Evolutionary conservation across 2,329 filamentous ascomycete species (phyloP).

Genomic region (Cladosporium sphaerospermum): DNA sequence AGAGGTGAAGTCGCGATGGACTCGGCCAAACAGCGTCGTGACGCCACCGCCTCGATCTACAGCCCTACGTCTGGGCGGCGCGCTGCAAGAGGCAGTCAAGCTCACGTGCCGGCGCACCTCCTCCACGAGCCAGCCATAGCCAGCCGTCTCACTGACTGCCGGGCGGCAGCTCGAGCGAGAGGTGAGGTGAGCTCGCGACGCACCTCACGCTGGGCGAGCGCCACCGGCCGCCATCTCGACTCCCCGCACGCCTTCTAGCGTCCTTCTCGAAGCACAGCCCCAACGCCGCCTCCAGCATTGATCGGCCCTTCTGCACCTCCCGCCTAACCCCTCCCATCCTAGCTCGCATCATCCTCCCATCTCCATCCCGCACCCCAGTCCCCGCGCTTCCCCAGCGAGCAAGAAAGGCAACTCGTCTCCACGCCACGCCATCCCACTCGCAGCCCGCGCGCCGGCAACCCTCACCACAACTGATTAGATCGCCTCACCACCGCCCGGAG

Average conservation of each 20-base stretch:
- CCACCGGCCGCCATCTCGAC: neutral
- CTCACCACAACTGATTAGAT: neutral
- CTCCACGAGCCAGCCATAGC: neutral
- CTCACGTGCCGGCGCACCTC: constrained; percentile 8
- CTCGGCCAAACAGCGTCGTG: neutral
- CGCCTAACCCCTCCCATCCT: neutral
- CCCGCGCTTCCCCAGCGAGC: constrained; percentile 1
- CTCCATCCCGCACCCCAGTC: constrained; percentile 1
- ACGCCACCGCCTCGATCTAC: constrained; percentile 2
- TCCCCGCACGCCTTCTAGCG: constrained; percentile 2
- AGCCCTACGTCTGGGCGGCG: constrained; percentile 2
- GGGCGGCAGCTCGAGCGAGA: neutral
- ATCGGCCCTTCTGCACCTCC: constrained; percentile 9
- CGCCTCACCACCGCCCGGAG: neutral
- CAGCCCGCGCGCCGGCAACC: neutral
- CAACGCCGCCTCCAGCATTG: constrained; percentile 2
- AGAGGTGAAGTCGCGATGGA: neutral
- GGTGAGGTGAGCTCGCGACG: neutral
- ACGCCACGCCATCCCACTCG: neutral
- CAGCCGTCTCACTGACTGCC: neutral
- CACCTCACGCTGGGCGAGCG: neutral
- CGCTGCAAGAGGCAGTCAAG: neutral
- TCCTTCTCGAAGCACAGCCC: constrained; percentile 1
- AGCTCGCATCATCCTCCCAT: neutral
- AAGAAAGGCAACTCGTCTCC: neutral